Percentiles rank a stretch among this genome's conserved stretches.
Evolutionary conservation across 169 alveolate species (phyloP).

Genomic region (Plasmodium yoelii): DNA sequence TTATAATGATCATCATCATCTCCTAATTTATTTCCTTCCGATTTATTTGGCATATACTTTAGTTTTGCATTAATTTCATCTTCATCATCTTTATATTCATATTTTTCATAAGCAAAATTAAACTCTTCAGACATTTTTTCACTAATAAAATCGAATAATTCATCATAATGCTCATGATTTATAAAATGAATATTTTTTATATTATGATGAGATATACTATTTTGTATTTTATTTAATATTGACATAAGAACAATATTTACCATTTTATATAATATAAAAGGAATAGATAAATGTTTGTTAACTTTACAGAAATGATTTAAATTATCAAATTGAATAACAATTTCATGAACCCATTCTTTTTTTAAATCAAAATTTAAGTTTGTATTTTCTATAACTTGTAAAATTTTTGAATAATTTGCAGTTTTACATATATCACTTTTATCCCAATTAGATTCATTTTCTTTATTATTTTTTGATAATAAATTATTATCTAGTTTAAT

Average conservation of each 20-base stretch:
- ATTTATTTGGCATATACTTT: slow-evolving; percentile 2
- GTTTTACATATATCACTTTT: background rate
- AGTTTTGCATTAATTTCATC: slow-evolving; percentile 51
- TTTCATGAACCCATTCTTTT: slow-evolving; percentile 88
- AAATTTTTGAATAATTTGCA: slow-evolving; percentile 9
- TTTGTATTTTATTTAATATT: slow-evolving; percentile 14
- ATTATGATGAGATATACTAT: slow-evolving; percentile 53
- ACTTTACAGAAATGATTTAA: slow-evolving; percentile 83
- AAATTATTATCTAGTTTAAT: background rate
- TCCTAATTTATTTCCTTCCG: background rate
- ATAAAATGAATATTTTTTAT: slow-evolving; percentile 76
- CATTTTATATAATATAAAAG: slow-evolving; percentile 56
- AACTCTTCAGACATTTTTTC: slow-evolving; percentile 34
- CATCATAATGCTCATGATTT: slow-evolving; percentile 71
- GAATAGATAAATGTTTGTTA: slow-evolving; percentile 32
- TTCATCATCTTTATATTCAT: slow-evolving; percentile 63
- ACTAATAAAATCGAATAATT: slow-evolving; percentile 31
- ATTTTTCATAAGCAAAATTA: slow-evolving; percentile 10
- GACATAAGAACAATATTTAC: slow-evolving; percentile 73
- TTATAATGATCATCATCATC: background rate
- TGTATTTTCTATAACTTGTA: slow-evolving; percentile 21
- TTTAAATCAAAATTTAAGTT: slow-evolving; percentile 44
- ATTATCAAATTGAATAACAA: slow-evolving; percentile 89
- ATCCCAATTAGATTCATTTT: background rate
- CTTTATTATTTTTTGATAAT: background rate